A percentile compares a stretch with the other conserved stretches of the same genome.
Conservation (phyloP, 805 yeast species). For the Cyberlindnera americana region DNA sequence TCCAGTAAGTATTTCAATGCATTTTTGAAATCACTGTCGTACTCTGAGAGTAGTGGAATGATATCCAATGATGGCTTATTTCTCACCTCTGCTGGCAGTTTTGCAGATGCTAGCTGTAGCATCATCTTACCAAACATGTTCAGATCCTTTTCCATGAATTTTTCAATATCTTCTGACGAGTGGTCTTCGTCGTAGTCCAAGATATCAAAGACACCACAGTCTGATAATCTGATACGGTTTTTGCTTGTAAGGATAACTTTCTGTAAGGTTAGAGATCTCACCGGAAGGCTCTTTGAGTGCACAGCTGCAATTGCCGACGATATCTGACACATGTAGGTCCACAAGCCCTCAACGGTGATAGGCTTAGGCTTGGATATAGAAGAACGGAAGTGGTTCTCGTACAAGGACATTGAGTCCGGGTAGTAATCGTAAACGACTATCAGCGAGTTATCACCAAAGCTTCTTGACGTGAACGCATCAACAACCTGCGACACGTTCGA, state of each 20-base stretch:
- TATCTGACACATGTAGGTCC: conserved; percentile 77
- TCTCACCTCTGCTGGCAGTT: conserved; percentile 29
- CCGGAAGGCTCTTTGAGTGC: conserved; percentile 63
- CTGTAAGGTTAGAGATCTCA: conserved; percentile 58
- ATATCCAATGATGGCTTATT: conserved; percentile 12
- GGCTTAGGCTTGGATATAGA: conserved; percentile 38
- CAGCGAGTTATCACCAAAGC: conserved; percentile 77
- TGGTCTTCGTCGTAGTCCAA: conserved; percentile 38
- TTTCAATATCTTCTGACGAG: conserved; percentile 16
- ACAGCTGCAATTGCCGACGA: conserved; percentile 62
- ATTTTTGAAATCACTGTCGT: conserved; percentile 43
- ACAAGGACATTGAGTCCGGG: conserved; percentile 70
- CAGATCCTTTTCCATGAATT: conserved; percentile 54
- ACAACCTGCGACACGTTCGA: conserved; percentile 63
- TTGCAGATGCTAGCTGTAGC: conserved; percentile 44
- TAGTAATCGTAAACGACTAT: conserved; percentile 80
- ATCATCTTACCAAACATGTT: conserved; percentile 56
- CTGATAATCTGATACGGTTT: conserved; percentile 66
- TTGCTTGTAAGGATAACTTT: conserved; percentile 72
- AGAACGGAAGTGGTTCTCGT: conserved; percentile 60
- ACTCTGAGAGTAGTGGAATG: conserved; percentile 29
- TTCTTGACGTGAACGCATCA: conserved; percentile 84
- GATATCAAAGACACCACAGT: conserved; percentile 70
- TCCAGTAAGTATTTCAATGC: conserved; percentile 39
- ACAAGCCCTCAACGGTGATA: conserved; percentile 61